Evolutionary conservation across 139 green algal genomes (phyloP), one percentile per base, ranked within the genome.

Genomic region (Monoraphidium neglectum): DNA sequence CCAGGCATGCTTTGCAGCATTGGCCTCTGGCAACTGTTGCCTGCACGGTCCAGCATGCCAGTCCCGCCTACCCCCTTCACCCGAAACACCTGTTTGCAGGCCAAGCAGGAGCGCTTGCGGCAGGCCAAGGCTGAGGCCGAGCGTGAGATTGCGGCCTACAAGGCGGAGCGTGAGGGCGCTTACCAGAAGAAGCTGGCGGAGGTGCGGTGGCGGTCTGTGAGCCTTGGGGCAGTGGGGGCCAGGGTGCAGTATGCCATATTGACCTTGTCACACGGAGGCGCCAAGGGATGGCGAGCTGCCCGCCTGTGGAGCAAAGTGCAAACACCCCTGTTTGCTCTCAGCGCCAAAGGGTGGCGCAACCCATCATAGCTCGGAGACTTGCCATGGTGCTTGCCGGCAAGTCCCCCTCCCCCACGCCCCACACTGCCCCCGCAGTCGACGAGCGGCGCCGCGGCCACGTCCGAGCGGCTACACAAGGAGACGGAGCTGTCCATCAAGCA

Each of bases 121-220:
- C 88, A 96, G 71, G 93, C 93, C 3, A 96, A 96, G 72, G 86
- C 83, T 13, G 92, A 97, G 82, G 93, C 93, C 18, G 93, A 96
- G 73, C 85, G 80, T 57, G 93, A 97, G 75, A 90, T 97, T 51
- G 76, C 82, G 53, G 82, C 85, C 0, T 97, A 94, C 80, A 86
- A 87, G 43, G 74, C 85, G 8, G 86, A 95, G 84, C 82, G 88
- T 2, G 93, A 97, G 78, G 88, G 86, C 1, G 82, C 86, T 1
- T 97, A 93, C 79, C 84, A 95, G 75, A 90, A 93, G 77, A 88
- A 87, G 51, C 80, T 94, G 53, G 53, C 82, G 26, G 82, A 86
- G 77, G 87, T 89, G 57, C 16, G 79, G 59, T 0, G 38, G 26
- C 49, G 30, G 30, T 65, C 38, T 10, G 24, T 56, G 13, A 35